Evolutionary conservation across 257 asterid genomes (phyloP).

Genomic region (Petunia axillaris): DNA sequence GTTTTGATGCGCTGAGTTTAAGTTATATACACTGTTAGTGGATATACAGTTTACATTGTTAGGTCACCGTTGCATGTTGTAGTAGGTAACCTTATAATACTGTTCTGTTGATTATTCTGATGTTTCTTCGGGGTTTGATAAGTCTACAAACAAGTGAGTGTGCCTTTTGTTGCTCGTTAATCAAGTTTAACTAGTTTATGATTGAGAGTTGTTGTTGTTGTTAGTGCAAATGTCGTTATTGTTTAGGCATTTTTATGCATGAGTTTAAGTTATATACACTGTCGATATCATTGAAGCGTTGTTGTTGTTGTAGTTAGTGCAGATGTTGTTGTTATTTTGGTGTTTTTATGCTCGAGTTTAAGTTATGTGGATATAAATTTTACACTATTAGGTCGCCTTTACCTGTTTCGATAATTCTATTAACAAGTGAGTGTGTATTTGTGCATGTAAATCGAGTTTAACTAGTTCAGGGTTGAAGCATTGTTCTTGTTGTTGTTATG

Average conservation of each 20-base stretch:
- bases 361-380: too few species aligned
- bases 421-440: conserved; percentile 22
- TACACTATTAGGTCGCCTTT: too few species aligned
- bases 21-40: too few species aligned
- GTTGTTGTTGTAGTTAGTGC: not conserved
- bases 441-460: not conserved
- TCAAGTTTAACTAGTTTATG: not conserved
- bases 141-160: conserved; percentile 50
- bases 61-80: too few species aligned
- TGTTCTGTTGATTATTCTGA: conserved; percentile 83
- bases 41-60: too few species aligned
- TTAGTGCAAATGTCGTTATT: too few species aligned
- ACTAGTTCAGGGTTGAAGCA: not conserved
- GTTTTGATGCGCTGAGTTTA: too few species aligned
- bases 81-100: conserved; percentile 56
- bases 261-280: too few species aligned
- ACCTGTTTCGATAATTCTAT: conserved; percentile 19
- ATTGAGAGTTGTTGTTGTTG: not conserved
- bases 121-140: conserved; percentile 50
- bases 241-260: too few species aligned
- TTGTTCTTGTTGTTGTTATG: not conserved
- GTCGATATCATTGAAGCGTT: not conserved
- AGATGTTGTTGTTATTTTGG: too few species aligned
- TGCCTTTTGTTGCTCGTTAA: not conserved
- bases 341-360: too few species aligned